Conservation (phyloP, 2,329 filamentous ascomycete genomes). For the Aspergillus sp. region DNA sequence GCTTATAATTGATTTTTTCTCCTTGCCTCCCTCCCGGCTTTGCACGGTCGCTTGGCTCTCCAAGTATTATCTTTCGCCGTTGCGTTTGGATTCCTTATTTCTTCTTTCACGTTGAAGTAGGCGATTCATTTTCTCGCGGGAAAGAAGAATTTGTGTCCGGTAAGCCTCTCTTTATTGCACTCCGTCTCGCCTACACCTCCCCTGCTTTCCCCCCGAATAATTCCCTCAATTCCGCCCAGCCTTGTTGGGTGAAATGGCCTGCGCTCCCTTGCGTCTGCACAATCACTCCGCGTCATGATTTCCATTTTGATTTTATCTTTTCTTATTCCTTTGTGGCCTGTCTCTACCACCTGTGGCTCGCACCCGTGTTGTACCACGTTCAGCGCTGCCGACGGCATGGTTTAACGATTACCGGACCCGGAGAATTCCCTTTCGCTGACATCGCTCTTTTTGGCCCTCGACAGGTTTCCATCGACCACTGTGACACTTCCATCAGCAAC, state of each 20-base stretch:
- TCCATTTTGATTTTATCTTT: not conserved
- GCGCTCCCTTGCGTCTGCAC: constrained; percentile 19
- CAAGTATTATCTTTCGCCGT: constrained; percentile 10
- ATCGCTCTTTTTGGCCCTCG: constrained; percentile 1
- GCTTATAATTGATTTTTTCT: constrained; percentile 18
- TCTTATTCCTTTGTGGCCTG: constrained; percentile 1
- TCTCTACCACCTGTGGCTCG: constrained; percentile 5
- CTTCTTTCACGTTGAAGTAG: not conserved
- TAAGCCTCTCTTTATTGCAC: not conserved
- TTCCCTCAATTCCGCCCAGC: not conserved
- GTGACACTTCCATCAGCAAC: constrained; percentile 8
- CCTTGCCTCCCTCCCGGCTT: constrained; percentile 12
- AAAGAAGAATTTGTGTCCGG: not conserved
- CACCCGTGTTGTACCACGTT: constrained; percentile 16
- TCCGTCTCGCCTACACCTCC: not conserved
- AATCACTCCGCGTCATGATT: constrained; percentile 4
- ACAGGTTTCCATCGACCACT: constrained; percentile 7
- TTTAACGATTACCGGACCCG: constrained; percentile 9
- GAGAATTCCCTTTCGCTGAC: constrained; percentile 16
- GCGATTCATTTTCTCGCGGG: not conserved
- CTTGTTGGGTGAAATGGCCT: constrained; percentile 10
- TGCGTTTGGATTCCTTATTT: constrained; percentile 8
- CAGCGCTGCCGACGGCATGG: constrained; percentile 5
- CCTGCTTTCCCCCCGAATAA: not conserved
- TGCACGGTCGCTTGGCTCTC: constrained; percentile 11